Evolutionary conservation across 2,329 filamentous ascomycete species (phyloP), one percentile per base, ranked within the genome.

Genomic region (Cercospora zeae-maydis): DNA sequence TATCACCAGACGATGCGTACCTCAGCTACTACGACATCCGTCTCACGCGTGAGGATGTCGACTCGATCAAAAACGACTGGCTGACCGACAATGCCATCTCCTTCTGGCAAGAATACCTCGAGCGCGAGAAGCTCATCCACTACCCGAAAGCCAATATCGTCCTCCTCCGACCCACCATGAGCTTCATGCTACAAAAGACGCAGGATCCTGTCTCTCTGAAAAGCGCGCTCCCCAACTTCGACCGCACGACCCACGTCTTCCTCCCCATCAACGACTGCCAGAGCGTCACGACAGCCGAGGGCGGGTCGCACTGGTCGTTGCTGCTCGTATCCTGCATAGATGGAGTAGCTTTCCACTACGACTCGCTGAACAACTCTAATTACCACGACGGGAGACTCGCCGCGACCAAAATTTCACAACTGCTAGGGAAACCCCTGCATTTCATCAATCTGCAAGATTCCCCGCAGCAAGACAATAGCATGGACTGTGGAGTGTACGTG

Each of bases 61-160:
- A 93, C 75, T 88, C 89, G 14, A 85, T 99, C 63, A 92, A 90
- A 78, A 83, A 90, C 77, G 95, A 97, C 81, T 99, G 95, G 95
- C 82, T 99, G 58, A 97, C 93, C 47, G 95, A 99, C 76, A 97
- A 96, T 80, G 93, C 92, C 71, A 98, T 99, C 69, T 89, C 92
- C 56, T 98, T 99, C 75, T 99, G 95, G 93, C 91, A 98, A 83
- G 93, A 98, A 79, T 93, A 90, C 75, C 87, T 99, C 68, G 95
- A 99, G 77, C 91, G 88, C 66, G 93, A 98, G 80, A 88, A 92
- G 65, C 87, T 99, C 30, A 81, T 82, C 31, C 85, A 87, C 70
- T 96, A 90, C 74, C 90, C 91, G 9, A 87, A 90, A 73, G 92
- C 92, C 19, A 86, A 92, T 67, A 96, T 99, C 75, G 84, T 93